These are phyloP conservation scores for Brassica cretica DNA, from an alignment of 345 rosid species.

Conservation along the genomic window DNA sequence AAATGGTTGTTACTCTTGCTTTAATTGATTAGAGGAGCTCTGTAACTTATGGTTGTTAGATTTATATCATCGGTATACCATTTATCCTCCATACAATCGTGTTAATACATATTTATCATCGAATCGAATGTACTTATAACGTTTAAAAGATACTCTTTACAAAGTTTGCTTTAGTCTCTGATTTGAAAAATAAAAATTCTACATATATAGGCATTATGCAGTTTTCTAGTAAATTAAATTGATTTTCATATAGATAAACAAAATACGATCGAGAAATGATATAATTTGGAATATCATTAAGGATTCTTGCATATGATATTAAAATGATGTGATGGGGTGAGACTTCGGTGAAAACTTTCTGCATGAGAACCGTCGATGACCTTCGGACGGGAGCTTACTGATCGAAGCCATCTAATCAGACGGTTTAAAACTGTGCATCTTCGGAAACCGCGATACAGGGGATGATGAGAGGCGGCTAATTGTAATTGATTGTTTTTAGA, in stretches of 20 bases:
- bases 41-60: background rate
- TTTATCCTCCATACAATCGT: too few relatives aligned
- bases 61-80: background rate
- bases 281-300: background rate
- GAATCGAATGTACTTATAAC: background rate
- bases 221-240: background rate
- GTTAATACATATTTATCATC: too few relatives aligned
- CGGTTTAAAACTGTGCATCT: background rate
- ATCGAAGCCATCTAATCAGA: constrained; percentile 16
- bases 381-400: background rate
- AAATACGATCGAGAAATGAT: background rate
- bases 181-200: background rate
- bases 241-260: background rate
- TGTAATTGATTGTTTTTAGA: constrained; percentile 2
- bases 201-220: background rate
- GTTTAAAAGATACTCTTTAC: background rate
- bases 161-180: background rate
- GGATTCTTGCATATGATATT: background rate
- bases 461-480: constrained; percentile 35
- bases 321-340: background rate
- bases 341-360: background rate
- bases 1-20: background rate
- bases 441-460: background rate
- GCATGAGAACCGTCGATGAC: background rate
- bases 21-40: background rate